Conservation (phyloP, 1,284 basidiomycete genomes). For the Naganishia sp. region DNA sequence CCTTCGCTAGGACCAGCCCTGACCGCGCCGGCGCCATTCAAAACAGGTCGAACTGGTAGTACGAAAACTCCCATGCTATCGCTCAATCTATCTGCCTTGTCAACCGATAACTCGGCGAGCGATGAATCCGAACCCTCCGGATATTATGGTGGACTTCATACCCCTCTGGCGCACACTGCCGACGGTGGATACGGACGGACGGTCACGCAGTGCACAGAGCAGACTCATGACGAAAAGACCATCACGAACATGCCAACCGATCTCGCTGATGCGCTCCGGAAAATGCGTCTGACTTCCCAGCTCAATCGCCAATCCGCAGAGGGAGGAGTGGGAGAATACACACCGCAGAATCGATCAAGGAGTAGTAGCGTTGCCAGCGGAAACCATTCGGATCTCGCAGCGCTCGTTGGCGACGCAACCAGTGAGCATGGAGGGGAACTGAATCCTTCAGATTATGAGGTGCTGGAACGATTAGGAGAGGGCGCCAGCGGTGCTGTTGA, state of each 20-base stretch:
- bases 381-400: constrained; percentile 30
- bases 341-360: constrained; percentile 21
- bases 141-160: constrained; percentile 28
- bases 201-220: constrained; percentile 13
- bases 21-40: constrained; percentile 22
- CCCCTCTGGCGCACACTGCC: constrained; percentile 14
- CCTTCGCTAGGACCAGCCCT: constrained; percentile 18
- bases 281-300: constrained; percentile 15
- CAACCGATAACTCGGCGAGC: neutral
- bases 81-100: constrained; percentile 9
- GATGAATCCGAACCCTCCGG: constrained; percentile 5
- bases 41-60: constrained; percentile 13
- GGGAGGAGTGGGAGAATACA: constrained; percentile 1
- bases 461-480: constrained; percentile 78
- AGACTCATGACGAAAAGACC: constrained; percentile 31
- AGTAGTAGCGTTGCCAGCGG: constrained; percentile 28
- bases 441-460: constrained; percentile 64
- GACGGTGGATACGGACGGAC: constrained; percentile 23
- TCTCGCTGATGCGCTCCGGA: constrained; percentile 39
- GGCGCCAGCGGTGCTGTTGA: constrained; percentile 95
- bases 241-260: constrained; percentile 46
- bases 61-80: neutral
- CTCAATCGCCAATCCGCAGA: constrained; percentile 6
- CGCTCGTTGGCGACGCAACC: constrained; percentile 9
- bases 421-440: constrained; percentile 38